Base-by-base conservation (phyloP, 208 protist genomes). In the Acanthamoeba polyphaga region DNA sequence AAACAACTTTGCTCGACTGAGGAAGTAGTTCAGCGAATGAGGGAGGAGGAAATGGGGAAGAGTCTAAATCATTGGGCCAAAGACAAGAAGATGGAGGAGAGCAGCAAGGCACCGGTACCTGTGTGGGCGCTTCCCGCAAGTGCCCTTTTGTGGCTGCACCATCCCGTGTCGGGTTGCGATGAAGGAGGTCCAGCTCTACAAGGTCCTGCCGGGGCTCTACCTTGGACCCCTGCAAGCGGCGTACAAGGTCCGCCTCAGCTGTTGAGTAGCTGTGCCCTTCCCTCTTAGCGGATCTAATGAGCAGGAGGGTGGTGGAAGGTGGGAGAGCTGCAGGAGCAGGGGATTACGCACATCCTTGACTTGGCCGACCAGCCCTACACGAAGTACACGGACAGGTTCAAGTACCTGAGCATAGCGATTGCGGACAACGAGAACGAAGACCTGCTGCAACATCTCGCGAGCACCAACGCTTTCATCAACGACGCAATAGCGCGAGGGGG, bases 291-390 rank as follows among this genome's bases (percentile, higher is more conserved):
- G 38, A 5, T 2, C 43, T 46, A 46, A 46, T 62, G 58, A 62
- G 12, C 58, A 24, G 22, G 12, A 15, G 58, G 58, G 17, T 1
- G 12, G 58, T 12, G 24, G n/a, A n/a, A 80, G 70, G 70, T 80
- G 46, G 80, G 27, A 6, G 24, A 53, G 3, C 19, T 88, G 80
- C 43, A 60, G 46, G 80, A 88, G 51, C 49, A 32, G n/a, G 46
- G 80, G 27, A 64, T 88, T 15, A 88, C 80, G 24, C 80, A 88
- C 80, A 17, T 88, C 34, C 49, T 88, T 7, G 80, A 88, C 80
- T 15, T 88, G 27, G n/a, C 46, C 24, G 80, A 43, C 38, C 38
- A 64, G 29, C 51, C 80, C 29, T 88, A 88, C 80, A 55, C 43
- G 43, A 88, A 88, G 29, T 34, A 88, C 13, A 17, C 80, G 7